Conservation (phyloP, 2,329 filamentous ascomycete species). For the Capronia americana region DNA sequence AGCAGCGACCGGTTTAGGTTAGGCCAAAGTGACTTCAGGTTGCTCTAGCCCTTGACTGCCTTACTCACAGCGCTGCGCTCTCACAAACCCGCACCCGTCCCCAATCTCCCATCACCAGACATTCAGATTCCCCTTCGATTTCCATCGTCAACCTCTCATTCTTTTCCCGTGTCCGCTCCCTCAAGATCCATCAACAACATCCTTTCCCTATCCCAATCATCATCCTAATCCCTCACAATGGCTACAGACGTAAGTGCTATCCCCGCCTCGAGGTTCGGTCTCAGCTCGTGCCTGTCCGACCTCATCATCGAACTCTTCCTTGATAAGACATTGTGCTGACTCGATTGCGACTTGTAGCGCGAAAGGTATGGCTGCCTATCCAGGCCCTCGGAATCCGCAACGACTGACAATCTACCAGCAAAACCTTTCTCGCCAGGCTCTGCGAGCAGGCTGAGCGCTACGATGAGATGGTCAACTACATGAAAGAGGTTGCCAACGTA, state of each 20-base stretch:
- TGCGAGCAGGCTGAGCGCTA: conserved; percentile 99
- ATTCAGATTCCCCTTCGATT: conserved; percentile 37
- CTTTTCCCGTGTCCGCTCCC: conserved; percentile 33
- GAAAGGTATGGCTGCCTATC: conserved; percentile 64
- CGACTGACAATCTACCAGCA: conserved; percentile 67
- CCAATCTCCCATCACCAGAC: conserved; percentile 33
- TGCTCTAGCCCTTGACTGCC: conserved; percentile 6
- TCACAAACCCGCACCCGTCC: conserved; percentile 20
- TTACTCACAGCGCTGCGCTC: conserved; percentile 18
- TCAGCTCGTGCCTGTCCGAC: conserved; percentile 43
- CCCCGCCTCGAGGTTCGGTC: conserved; percentile 19
- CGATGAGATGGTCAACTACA: conserved; percentile 99
- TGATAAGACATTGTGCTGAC: conserved; percentile 51
- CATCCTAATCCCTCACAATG: conserved; percentile 55
- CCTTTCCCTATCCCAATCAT: conserved; percentile 11
- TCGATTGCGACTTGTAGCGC: conserved; percentile 59
- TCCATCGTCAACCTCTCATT: conserved; percentile 31
- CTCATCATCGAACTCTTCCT: conserved; percentile 43
- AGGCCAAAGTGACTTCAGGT: conserved; percentile 14
- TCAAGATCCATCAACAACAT: conserved; percentile 60
- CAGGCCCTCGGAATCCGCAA: conserved; percentile 37
- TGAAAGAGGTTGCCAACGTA: conserved; percentile 99
- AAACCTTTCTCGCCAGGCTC: conserved; percentile 99
- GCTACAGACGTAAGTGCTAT: conserved; percentile 65
- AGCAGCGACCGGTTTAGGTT: conserved; percentile 4